These are phyloP conservation scores for Lipomyces kockii DNA, from an alignment of 805 yeast genomes.

Conservation along the genomic window DNA sequence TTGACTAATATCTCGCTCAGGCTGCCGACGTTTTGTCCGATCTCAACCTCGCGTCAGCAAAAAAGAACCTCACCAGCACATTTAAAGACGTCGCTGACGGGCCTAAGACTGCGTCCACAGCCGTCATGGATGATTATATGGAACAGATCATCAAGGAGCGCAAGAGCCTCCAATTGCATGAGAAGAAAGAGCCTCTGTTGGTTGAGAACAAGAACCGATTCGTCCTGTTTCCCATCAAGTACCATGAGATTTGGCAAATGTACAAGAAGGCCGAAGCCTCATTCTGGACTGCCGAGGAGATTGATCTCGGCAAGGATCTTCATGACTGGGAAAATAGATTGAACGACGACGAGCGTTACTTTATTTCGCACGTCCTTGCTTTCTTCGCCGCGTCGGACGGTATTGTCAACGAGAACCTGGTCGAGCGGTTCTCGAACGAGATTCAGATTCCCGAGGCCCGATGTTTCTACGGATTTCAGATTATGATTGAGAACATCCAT, in stretches of 20 bases:
- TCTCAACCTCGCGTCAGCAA: constrained; percentile 30
- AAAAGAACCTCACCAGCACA: constrained; percentile 28
- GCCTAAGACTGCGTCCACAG: constrained; percentile 16
- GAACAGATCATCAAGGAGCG: constrained; percentile 38
- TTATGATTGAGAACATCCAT: constrained; percentile 99
- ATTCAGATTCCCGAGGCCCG: constrained; percentile 97
- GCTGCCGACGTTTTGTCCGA: constrained; percentile 35
- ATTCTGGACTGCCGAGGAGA: constrained; percentile 99
- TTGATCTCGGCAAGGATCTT: constrained; percentile 88
- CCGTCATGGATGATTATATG: constrained; percentile 10
- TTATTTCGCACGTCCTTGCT: constrained; percentile 90
- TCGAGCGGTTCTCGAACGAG: constrained; percentile 96
- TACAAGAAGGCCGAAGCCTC: constrained; percentile 99
- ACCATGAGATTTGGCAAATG: constrained; percentile 98
- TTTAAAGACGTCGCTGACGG: constrained; percentile 15
- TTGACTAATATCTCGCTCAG: constrained; percentile 8
- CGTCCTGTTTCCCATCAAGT: constrained; percentile 93
- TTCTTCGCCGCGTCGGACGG: constrained; percentile 99
- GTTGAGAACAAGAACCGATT: constrained; percentile 84
- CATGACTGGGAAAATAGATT: constrained; percentile 90
- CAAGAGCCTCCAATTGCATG: constrained; percentile 64
- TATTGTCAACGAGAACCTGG: constrained; percentile 95
- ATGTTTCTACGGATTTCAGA: constrained; percentile 98
- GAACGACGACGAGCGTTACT: constrained; percentile 90
- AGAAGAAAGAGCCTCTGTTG: constrained; percentile 87